Conservation (phyloP, 2,329 filamentous ascomycete species). For the Colletotrichum echinochloae region DNA sequence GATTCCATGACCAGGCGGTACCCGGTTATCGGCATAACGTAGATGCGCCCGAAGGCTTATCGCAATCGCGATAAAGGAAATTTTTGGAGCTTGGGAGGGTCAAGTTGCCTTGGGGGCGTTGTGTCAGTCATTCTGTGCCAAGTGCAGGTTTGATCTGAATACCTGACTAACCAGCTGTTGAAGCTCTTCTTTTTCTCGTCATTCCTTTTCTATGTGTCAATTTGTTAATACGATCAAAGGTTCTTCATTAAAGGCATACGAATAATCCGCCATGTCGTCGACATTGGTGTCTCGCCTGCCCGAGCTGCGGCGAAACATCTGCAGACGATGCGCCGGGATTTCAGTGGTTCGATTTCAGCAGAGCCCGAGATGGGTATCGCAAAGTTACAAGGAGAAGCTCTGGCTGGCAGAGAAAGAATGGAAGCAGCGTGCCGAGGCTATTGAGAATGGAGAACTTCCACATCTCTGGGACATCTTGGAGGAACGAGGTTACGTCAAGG, state of each 20-base stretch:
- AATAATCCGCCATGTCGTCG: slow-evolving; percentile 27
- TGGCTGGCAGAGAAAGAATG: slow-evolving; percentile 59
- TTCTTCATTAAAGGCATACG: background rate
- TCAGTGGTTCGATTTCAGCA: slow-evolving; percentile 39
- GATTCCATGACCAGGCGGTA: slow-evolving; percentile 16
- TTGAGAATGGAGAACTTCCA: slow-evolving; percentile 61
- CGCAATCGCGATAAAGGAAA: slow-evolving; percentile 35
- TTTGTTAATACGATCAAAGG: background rate
- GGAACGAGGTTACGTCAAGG: slow-evolving; percentile 79
- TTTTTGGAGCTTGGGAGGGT: slow-evolving; percentile 35
- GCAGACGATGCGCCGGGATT: slow-evolving; percentile 32
- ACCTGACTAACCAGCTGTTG: background rate
- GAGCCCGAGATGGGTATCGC: slow-evolving; percentile 53
- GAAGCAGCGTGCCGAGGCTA: slow-evolving; percentile 59
- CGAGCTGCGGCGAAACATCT: slow-evolving; percentile 30
- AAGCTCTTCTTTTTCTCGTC: background rate
- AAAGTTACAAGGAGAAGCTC: slow-evolving; percentile 59
- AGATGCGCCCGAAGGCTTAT: slow-evolving; percentile 22
- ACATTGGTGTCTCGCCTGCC: slow-evolving; percentile 35
- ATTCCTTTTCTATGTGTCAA: slow-evolving; percentile 31
- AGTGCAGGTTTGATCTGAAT: slow-evolving; percentile 9
- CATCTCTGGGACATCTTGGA: slow-evolving; percentile 74
- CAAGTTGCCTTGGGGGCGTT: background rate
- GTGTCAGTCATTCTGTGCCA: slow-evolving; percentile 13
- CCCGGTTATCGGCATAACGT: slow-evolving; percentile 18